A percentile compares a stretch with the other conserved stretches of the same genome.
phyloP scores from a whole-genome alignment of 2,329 filamentous ascomycete genomes.

The Aureobasidium sp. region DNA sequence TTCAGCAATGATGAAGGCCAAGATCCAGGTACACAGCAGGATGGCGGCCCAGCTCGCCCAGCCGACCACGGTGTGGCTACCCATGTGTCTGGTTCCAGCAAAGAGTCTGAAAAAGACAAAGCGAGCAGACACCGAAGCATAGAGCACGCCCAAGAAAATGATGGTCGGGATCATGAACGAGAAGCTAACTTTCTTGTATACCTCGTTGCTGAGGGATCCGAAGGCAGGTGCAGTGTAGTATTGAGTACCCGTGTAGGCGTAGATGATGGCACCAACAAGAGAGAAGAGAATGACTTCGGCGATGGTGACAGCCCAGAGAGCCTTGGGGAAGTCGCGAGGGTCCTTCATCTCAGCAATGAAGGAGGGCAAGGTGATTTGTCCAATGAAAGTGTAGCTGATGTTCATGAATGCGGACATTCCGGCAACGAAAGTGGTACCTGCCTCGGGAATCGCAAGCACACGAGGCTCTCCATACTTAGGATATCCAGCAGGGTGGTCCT shows the following conservation, averaged over 20 bases:
- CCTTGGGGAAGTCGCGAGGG: slow-evolving; percentile 80
- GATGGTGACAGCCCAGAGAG: slow-evolving; percentile 83
- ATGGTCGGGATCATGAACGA: slow-evolving; percentile 94
- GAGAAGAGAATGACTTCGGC: slow-evolving; percentile 82
- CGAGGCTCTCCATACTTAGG: slow-evolving; percentile 51
- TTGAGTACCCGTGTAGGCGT: slow-evolving; percentile 81
- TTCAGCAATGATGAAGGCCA: slow-evolving; percentile 87
- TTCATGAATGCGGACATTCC: slow-evolving; percentile 88
- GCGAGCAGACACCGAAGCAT: slow-evolving; percentile 80
- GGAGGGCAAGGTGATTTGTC: slow-evolving; percentile 85
- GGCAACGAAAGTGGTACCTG: slow-evolving; percentile 69
- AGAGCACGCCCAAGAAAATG: slow-evolving; percentile 85
- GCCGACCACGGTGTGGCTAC: slow-evolving; percentile 70
- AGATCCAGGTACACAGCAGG: slow-evolving; percentile 67
- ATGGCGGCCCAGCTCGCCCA: slow-evolving; percentile 76
- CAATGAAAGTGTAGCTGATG: slow-evolving; percentile 94
- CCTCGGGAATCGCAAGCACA: slow-evolving; percentile 60
- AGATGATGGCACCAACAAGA: slow-evolving; percentile 72
- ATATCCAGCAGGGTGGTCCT: slow-evolving; percentile 60
- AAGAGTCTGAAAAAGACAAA: slow-evolving; percentile 92
- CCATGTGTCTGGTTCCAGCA: slow-evolving; percentile 70
- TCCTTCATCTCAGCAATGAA: slow-evolving; percentile 93
- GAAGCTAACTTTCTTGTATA: slow-evolving; percentile 83
- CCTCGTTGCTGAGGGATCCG: slow-evolving; percentile 64
- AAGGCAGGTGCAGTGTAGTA: slow-evolving; percentile 87